A percentile compares a stretch with the other conserved stretches of the same genome.
Evolutionary conservation across 2,329 filamentous ascomycete genomes (phyloP).

Genomic region (Zopfia rhizophila): DNA sequence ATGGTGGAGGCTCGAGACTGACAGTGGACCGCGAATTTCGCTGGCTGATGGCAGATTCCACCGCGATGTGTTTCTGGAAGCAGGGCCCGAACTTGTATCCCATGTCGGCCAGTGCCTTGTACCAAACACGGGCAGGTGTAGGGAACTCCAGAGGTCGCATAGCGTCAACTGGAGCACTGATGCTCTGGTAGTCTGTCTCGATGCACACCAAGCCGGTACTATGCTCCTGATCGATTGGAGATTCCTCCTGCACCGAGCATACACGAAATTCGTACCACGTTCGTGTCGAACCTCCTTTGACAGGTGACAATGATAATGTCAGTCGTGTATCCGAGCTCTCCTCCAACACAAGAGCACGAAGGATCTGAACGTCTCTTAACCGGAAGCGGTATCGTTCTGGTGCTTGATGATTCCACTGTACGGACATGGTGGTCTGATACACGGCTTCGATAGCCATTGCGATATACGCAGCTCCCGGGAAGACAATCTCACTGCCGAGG

Average conservation of each 20-base stretch:
- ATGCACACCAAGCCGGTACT: slow-evolving; percentile 13
- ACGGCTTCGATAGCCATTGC: slow-evolving; percentile 36
- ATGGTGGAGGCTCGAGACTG: slow-evolving; percentile 24
- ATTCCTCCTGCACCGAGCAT: slow-evolving; percentile 4
- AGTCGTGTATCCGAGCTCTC: slow-evolving; percentile 5
- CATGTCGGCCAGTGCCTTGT: slow-evolving; percentile 25
- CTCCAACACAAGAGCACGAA: slow-evolving; percentile 20
- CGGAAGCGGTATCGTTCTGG: slow-evolving; percentile 5
- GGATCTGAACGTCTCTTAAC: slow-evolving; percentile 22
- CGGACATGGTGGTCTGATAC: slow-evolving; percentile 7
- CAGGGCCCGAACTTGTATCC: slow-evolving; percentile 27
- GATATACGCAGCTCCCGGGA: slow-evolving; percentile 40
- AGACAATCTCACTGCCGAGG: slow-evolving; percentile 32
- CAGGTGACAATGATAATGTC: slow-evolving; percentile 13
- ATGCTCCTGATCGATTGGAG: slow-evolving; percentile 11
- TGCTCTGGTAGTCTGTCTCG: slow-evolving; percentile 6
- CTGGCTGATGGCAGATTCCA: slow-evolving; percentile 18
- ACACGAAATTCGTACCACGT: slow-evolving; percentile 10
- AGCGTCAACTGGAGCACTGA: slow-evolving; percentile 1
- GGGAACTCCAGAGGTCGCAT: slow-evolving; percentile 17
- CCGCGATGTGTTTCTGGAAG: slow-evolving; percentile 23
- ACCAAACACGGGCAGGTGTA: slow-evolving; percentile 20
- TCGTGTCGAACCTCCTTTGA: slow-evolving; percentile 6
- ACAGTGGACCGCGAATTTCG: slow-evolving; percentile 19
- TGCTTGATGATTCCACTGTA: neutral